phyloP scores from a whole-genome alignment of 2,329 filamentous ascomycete species.

The Dactylellina sp. region DNA sequence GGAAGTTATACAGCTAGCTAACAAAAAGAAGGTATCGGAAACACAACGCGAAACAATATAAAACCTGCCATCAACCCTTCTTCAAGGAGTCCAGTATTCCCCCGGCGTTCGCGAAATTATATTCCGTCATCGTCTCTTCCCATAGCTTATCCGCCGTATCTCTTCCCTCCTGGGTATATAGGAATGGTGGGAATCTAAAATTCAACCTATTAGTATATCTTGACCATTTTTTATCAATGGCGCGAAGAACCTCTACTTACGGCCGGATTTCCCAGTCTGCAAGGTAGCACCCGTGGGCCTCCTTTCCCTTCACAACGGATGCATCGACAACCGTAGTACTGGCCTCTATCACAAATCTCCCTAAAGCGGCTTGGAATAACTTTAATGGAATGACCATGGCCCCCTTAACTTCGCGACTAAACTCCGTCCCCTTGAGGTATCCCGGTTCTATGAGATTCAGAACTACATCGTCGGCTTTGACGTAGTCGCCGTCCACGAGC shows the following conservation, averaged over 20 bases:
- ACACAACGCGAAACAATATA: not conserved
- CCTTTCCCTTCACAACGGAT: slow-evolving; percentile 65
- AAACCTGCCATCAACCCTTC: not conserved
- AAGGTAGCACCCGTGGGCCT: slow-evolving; percentile 69
- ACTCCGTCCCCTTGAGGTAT: slow-evolving; percentile 64
- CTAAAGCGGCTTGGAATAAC: slow-evolving; percentile 60
- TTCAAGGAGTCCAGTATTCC: slow-evolving; percentile 38
- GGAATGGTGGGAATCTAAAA: slow-evolving; percentile 61
- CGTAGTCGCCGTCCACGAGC: slow-evolving; percentile 63
- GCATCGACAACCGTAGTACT: slow-evolving; percentile 68
- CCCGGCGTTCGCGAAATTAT: slow-evolving; percentile 62
- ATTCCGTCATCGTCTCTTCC: slow-evolving; percentile 63
- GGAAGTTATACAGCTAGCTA: no score
- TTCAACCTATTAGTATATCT: no score
- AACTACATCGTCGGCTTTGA: slow-evolving; percentile 64
- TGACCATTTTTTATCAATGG: no score
- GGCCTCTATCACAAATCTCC: slow-evolving; percentile 63
- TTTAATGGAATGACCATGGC: slow-evolving; percentile 56
- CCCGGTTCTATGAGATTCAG: slow-evolving; percentile 68
- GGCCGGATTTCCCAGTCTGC: slow-evolving; percentile 67
- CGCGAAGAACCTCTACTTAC: no score
- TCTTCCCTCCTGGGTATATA: slow-evolving; percentile 63
- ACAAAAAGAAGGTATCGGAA: no score
- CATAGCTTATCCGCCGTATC: slow-evolving; percentile 63
- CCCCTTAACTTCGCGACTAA: slow-evolving; percentile 62